These are phyloP conservation scores for Camellia japonica DNA, from an alignment of 148 eudicot genomes.

Conservation along the genomic window DNA sequence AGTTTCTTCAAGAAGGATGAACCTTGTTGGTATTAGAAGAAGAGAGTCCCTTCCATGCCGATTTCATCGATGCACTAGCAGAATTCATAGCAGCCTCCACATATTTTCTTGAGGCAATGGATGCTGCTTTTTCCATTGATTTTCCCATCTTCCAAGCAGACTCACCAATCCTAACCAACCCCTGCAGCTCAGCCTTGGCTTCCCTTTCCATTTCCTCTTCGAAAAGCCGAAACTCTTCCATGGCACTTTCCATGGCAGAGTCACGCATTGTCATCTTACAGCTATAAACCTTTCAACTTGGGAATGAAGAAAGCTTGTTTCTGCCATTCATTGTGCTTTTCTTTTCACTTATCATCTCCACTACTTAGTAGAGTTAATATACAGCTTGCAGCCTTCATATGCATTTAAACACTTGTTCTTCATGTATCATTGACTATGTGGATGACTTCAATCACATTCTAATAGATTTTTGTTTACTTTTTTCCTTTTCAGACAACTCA, in stretches of 20 bases:
- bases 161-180: slow-evolving; percentile 44
- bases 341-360: not conserved
- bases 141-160: slow-evolving; percentile 56
- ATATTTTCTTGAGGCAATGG: slow-evolving; percentile 60
- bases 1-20: slow-evolving; percentile 51
- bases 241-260: slow-evolving; percentile 62
- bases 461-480: slow-evolving; percentile 3
- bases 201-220: slow-evolving; percentile 52
- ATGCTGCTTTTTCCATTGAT: slow-evolving; percentile 58
- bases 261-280: not conserved
- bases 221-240: slow-evolving; percentile 63
- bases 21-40: slow-evolving; percentile 42
- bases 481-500: slow-evolving; percentile 65
- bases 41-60: slow-evolving; percentile 55
- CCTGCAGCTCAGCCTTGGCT: slow-evolving; percentile 37
- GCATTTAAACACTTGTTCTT: not conserved
- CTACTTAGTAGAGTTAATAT: not conserved
- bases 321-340: not conserved
- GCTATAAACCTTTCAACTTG: not conserved
- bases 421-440: not conserved
- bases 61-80: slow-evolving; percentile 58
- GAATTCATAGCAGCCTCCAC: slow-evolving; percentile 62
- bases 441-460: not conserved
- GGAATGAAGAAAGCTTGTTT: not conserved
- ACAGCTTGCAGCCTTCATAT: not conserved